Base-by-base conservation (phyloP, 306 rosid genomes). In the Prunus padus region DNA sequence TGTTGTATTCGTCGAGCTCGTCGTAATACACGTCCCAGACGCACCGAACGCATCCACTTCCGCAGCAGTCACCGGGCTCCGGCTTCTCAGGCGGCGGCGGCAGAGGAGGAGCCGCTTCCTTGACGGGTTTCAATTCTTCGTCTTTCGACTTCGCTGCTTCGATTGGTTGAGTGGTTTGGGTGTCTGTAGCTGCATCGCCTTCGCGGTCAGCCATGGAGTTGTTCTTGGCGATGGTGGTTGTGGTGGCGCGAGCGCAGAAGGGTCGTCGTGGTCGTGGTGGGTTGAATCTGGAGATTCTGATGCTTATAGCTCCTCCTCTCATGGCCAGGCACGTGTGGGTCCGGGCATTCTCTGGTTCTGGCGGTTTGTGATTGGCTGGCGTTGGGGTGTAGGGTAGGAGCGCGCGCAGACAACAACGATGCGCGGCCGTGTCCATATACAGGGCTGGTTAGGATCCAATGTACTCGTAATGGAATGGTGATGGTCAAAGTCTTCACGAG, bases 11-110 rank as follows among this genome's bases (percentile, higher is more conserved):
- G 33, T 95, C 98, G 47, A 95, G 91, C 81, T 95, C 97, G 18
- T 95, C 97, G 44, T 95, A 90, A 77, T 92, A 95, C 0, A 87
- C 16, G 33, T 95, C 97, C 97, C 98, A 95, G 18, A 95, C 93
- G 82, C 98, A 92, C 1, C 92, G 87, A n/a, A 92, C 92, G 80
- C 98, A 95, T 4, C 97, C 97, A 79, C 93, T 92, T 31, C 97
- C 97, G 67, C 98, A 95, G 65, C 97, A 95, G 84, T 92, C 98
- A 5, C 89, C 97, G 6, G 91, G 87, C 55, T 87, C 82, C 28
- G 97, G 98, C 83, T 91, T 94, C 86, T 89, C 93, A 79, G 94
- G 84, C 33, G 76, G 78, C 6, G 81, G 76, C 8, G 78, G 98
- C 55, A n/a, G n/a, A n/a, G 96, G 95, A 59, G 87, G 93, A 5